These are phyloP conservation scores for Boletus insuetus DNA, from an alignment of 768 basidiomycete species.

Conservation along the genomic window DNA sequence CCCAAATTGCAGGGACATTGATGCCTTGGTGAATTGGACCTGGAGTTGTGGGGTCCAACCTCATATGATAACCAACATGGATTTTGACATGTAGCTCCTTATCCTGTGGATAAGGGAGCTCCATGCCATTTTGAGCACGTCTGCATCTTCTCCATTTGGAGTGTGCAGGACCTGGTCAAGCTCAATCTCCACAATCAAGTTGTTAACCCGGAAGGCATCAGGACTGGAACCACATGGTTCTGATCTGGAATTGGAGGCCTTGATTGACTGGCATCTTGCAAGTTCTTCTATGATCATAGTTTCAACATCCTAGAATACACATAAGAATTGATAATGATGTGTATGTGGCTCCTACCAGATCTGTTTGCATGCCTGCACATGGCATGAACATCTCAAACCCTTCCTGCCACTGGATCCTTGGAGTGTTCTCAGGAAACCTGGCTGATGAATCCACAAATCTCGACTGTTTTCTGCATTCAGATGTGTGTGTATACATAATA, in stretches of 20 bases:
- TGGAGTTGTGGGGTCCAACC: neutral
- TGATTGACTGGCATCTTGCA: neutral
- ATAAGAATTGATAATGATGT: too few relatives aligned
- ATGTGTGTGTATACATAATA: too few relatives aligned
- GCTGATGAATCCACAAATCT: too few relatives aligned
- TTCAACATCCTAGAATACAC: neutral
- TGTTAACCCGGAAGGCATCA: neutral
- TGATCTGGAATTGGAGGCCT: neutral
- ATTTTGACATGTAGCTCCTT: neutral
- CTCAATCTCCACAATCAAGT: neutral
- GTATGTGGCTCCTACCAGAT: neutral
- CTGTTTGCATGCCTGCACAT: neutral
- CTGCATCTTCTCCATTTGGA: neutral
- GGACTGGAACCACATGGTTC: neutral
- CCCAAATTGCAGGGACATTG: neutral
- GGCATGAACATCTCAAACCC: neutral
- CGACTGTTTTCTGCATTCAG: too few relatives aligned
- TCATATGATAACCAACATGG: neutral
- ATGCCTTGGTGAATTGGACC: neutral
- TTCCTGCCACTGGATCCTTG: neutral
- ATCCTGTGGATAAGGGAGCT: neutral
- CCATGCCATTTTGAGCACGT: neutral
- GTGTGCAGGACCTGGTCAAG: neutral
- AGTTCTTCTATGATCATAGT: too few relatives aligned
- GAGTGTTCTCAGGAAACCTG: neutral